A percentile compares a stretch with the other conserved stretches of the same genome.
Conservation (phyloP, 2,329 filamentous ascomycete genomes). For the Myrmaecium sp. region DNA sequence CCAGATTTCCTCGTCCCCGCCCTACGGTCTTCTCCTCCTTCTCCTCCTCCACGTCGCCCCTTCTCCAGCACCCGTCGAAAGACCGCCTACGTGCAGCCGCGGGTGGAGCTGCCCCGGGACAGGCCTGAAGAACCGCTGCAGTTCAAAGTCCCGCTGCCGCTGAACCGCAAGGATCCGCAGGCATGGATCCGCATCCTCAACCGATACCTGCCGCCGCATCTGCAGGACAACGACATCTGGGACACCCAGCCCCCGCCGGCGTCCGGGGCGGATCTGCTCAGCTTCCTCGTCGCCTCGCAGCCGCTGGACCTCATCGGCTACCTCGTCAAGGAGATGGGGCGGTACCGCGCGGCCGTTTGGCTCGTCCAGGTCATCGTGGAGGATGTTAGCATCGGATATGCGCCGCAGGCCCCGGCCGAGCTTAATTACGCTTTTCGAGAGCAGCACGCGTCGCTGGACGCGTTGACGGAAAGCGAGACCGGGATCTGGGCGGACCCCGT, state of each 20-base stretch:
- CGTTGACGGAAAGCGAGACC: conserved; percentile 11
- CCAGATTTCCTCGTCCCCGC: no score
- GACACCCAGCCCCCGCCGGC: conserved; percentile 7
- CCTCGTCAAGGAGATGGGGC: conserved; percentile 20
- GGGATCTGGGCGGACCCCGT: no score
- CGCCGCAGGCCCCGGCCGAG: no score
- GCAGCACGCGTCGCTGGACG: conserved; percentile 11
- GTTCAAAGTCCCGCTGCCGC: conserved; percentile 11
- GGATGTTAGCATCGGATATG: no score
- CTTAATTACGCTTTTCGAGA: no score
- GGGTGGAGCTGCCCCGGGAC: no score
- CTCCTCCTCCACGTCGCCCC: conserved; percentile 10
- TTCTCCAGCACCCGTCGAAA: conserved; percentile 11
- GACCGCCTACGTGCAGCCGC: no score
- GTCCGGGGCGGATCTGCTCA: conserved; percentile 13
- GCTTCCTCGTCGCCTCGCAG: conserved; percentile 12
- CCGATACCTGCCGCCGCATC: conserved; percentile 17
- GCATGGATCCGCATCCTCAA: conserved; percentile 20
- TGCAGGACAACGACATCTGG: no score
- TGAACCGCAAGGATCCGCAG: conserved; percentile 11
- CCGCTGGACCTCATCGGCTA: conserved; percentile 23
- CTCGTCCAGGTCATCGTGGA: conserved; percentile 26
- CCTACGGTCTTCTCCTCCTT: no score
- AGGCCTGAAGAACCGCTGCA: conserved; percentile 3
- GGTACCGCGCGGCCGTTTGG: conserved; percentile 29